Conservation (phyloP, 139 green algal genomes). For the Trebouxia sp. region DNA sequence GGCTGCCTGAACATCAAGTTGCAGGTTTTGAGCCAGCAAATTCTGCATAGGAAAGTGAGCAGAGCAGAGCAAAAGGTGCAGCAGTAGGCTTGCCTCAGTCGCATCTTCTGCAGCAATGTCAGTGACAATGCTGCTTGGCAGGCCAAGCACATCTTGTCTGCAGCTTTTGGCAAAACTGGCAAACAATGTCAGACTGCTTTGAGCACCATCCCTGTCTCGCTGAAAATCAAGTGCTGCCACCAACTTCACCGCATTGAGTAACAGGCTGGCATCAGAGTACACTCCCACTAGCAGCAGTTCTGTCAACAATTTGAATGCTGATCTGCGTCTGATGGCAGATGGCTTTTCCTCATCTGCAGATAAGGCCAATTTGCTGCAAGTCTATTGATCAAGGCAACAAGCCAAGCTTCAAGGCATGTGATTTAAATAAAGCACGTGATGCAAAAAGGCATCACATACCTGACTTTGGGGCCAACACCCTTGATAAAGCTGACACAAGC, state of each 20-base stretch:
- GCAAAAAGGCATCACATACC: not conserved
- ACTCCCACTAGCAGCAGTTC: slow-evolving; percentile 84
- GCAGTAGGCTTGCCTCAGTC: slow-evolving; percentile 5
- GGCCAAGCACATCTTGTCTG: slow-evolving; percentile 67
- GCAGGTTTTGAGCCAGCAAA: too few relatives aligned
- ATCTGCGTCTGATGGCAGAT: slow-evolving; percentile 52
- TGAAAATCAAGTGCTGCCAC: slow-evolving; percentile 47
- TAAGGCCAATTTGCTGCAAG: not conserved
- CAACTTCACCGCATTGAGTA: slow-evolving; percentile 67
- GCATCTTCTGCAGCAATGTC: slow-evolving; percentile 35
- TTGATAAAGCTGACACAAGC: slow-evolving; percentile 49
- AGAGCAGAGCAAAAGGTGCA: too few relatives aligned
- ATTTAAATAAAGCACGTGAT: not conserved
- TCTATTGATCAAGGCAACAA: not conserved
- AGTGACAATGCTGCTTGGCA: slow-evolving; percentile 34
- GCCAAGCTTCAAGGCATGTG: not conserved
- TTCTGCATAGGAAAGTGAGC: too few relatives aligned
- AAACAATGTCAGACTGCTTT: slow-evolving; percentile 69
- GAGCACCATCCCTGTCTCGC: slow-evolving; percentile 55
- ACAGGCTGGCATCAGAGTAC: slow-evolving; percentile 39
- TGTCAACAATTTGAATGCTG: slow-evolving; percentile 76
- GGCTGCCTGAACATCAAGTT: not conserved
- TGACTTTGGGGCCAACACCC: not conserved
- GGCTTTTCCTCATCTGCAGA: slow-evolving; percentile 56
- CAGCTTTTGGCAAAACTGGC: slow-evolving; percentile 67